These are phyloP conservation scores for Adansonia digitata DNA, from an alignment of 345 rosid species.

Conservation along the genomic window DNA sequence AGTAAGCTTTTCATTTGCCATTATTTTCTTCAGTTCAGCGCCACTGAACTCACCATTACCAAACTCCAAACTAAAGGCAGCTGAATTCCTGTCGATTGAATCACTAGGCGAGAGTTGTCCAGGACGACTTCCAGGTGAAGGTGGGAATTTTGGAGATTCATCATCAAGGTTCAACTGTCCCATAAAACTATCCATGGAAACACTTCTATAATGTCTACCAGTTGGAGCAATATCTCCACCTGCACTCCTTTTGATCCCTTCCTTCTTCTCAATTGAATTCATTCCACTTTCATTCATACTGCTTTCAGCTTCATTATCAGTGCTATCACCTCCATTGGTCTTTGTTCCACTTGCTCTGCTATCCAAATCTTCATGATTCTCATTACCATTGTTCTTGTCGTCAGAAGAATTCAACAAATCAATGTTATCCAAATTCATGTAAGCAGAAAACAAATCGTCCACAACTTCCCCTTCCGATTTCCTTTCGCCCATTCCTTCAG, in stretches of 20 bases:
- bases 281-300: constrained; percentile 67
- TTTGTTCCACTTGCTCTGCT: constrained; percentile 89
- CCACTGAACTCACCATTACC: constrained; percentile 85
- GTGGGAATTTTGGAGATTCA: constrained; percentile 73
- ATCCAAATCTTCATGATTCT: constrained; percentile 78
- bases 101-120: constrained; percentile 65
- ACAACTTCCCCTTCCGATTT: constrained; percentile 72
- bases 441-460: constrained; percentile 90
- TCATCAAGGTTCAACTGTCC: constrained; percentile 68
- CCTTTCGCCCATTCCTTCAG: constrained; percentile 70
- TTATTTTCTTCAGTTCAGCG: constrained; percentile 84
- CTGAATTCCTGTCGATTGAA: constrained; percentile 58
- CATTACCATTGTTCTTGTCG: constrained; percentile 56
- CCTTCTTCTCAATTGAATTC: constrained; percentile 51
- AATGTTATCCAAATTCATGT: constrained; percentile 88
- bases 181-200: constrained; percentile 94
- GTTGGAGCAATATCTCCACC: constrained; percentile 74
- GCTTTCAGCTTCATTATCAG: constrained; percentile 92
- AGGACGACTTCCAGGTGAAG: constrained; percentile 63
- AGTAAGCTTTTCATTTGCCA: constrained; percentile 88
- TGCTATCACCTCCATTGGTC: constrained; percentile 76
- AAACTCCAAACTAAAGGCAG: constrained; percentile 74
- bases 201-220: constrained; percentile 76
- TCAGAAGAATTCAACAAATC: constrained; percentile 80
- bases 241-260: constrained; percentile 72